These are phyloP conservation scores for Pseudogymnoascus sp. DNA, from an alignment of 2,329 filamentous ascomycete genomes.

Conservation along the genomic window DNA sequence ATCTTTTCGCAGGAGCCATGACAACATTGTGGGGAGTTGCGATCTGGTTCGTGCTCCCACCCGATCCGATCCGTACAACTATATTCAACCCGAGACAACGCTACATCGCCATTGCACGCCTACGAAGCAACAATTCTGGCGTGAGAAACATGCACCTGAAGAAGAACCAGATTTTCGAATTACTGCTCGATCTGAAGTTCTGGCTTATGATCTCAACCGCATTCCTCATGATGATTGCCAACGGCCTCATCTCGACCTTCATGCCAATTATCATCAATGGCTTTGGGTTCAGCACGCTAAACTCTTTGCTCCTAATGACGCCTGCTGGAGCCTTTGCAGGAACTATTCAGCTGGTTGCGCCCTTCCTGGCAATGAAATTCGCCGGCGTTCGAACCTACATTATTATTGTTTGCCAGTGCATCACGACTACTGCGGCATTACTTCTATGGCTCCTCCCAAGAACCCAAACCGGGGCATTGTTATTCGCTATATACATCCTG, in stretches of 20 bases:
- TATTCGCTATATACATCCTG: conserved; percentile 3
- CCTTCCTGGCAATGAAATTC: neutral
- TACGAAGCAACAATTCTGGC: conserved; percentile 18
- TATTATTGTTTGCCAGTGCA: neutral
- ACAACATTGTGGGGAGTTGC: conserved; percentile 36
- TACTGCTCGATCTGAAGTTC: conserved; percentile 15
- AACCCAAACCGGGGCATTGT: neutral
- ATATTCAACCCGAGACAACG: conserved; percentile 13
- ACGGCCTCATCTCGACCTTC: conserved; percentile 21
- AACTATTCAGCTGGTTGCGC: neutral
- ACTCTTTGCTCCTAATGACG: conserved; percentile 22
- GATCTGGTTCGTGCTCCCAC: conserved; percentile 33
- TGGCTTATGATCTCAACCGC: conserved; percentile 15
- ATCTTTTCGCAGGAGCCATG: conserved; percentile 31
- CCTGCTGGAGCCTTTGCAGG: conserved; percentile 4
- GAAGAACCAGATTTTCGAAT: conserved; percentile 14
- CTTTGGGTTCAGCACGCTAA: conserved; percentile 26
- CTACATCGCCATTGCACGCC: conserved; percentile 15
- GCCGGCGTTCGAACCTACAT: conserved; percentile 6
- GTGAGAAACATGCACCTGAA: conserved; percentile 17
- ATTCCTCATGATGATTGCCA: conserved; percentile 23
- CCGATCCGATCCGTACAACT: conserved; percentile 32
- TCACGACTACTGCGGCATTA: neutral
- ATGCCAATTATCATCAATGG: conserved; percentile 16
- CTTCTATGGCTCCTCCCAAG: conserved; percentile 3